Evolutionary conservation across 2,329 filamentous ascomycete species (phyloP).

Genomic region (Aureobasidium sp.): DNA sequence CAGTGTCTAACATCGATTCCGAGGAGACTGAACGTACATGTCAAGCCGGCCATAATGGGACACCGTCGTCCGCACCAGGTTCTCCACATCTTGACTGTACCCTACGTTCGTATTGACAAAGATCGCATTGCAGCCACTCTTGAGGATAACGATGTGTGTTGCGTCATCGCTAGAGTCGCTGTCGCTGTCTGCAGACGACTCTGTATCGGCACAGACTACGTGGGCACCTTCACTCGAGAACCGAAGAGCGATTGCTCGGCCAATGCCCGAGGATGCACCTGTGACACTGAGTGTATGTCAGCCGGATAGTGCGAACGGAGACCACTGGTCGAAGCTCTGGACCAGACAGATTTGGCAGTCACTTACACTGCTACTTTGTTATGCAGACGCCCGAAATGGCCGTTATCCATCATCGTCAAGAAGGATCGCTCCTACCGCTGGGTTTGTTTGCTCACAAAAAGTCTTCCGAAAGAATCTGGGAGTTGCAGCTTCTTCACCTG

Average conservation of each 20-base stretch:
- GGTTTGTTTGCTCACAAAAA: neutral
- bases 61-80: conserved; percentile 3
- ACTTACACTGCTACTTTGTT: conserved; percentile 16
- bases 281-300: conserved; percentile 13
- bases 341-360: neutral
- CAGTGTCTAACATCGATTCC: neutral
- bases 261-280: conserved; percentile 27
- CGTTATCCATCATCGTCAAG: neutral
- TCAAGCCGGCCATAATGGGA: conserved; percentile 13
- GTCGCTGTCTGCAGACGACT: neutral
- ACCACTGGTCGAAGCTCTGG: neutral
- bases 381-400: conserved; percentile 2
- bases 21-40: conserved; percentile 3
- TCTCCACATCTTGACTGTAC: conserved; percentile 7
- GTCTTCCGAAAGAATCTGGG: neutral
- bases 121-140: conserved; percentile 4
- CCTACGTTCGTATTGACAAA: conserved; percentile 12
- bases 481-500: neutral
- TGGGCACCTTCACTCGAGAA: conserved; percentile 27
- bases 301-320: neutral
- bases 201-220: conserved; percentile 28
- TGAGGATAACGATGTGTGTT: conserved; percentile 11
- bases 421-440: neutral
- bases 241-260: conserved; percentile 26
- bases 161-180: neutral